Base-by-base conservation (phyloP, 2,329 filamentous ascomycete genomes). In the Zopfia rhizophila region DNA sequence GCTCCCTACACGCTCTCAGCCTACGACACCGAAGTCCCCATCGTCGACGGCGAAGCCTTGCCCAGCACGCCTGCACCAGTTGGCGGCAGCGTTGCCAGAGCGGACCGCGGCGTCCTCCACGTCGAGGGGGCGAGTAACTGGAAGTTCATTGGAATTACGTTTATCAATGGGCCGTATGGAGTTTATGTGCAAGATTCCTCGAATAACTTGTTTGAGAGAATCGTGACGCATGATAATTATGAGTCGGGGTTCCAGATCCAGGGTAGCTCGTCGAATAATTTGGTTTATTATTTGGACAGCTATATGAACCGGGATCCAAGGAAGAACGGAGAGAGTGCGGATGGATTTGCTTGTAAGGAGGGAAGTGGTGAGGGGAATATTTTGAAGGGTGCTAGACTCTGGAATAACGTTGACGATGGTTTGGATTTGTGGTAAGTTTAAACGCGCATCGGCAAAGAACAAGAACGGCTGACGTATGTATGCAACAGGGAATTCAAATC, bases 391-490 rank as follows among this genome's bases (percentile, higher is more conserved):
- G 73, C 76, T 0, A 71, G 78, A 13, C 66, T 80, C 0, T 80
- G 76, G 75, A 72, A 80, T 40, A 80, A 80, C 22, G 78, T 79
- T 5, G 78, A 80, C 27, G 78, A 80, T 39, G 78, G 78, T 1
- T 62, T 78, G 4, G 76, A 78, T 52, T 60, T 78, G 1, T 78
- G 60, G 58, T 56, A 52, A 14, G 43, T 38, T 23, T 8, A 17
- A 29, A 23, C 38, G 8, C 12, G 13, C 12, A 19, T 14, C 30
- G 24, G 24, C 24, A 27, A 8, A 27, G 24, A 8, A 27, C 24
- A 27, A 27, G 8, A 8, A 27, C 24, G 8, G 8, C 8, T 27
- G 8, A 8, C 8, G 8, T 37, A 7, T 37, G 11, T 11, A 10
- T 8, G 8, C 7, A 14, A 13, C 23, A 53, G 49, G 51, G 61